Base-by-base conservation (phyloP, 1,284 basidiomycete species). In the Ceratorhiza oryzae-sativae region DNA sequence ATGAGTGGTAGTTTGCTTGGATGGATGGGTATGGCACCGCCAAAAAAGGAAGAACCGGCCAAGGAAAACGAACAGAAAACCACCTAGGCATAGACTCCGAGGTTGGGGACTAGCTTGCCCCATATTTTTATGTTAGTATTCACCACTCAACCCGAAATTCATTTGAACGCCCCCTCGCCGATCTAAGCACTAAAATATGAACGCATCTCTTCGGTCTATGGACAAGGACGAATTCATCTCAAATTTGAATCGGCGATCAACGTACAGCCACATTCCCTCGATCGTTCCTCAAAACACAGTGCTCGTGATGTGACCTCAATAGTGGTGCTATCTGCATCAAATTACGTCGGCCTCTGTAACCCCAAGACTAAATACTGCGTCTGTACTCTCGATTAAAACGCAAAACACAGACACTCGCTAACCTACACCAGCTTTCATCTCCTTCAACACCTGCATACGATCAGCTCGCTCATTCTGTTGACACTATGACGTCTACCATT, bases 1-100 rank as follows among this genome's bases (percentile, higher is more conserved):
- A 86, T 87, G 84, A 79, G 82, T 1, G 86, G 84, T 0, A 83
- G 81, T 4, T 70, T 87, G 41, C 80, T 84, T 70, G 80, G 83
- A 32, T 68, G 51, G 53, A 68, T 68, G 65, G 65, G 65, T 20
- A 68, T 68, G 65, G 53, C 65, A 56, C 23, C 65, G 27, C 65
- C 65, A 13, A 62, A 56, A 46, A 62, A 63, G 58, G 71, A 55
- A 20, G 49, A 49, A 51, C 42, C n/a, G n/a, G 45, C 8, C 3
- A 55, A 55, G 42, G 49, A 46, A 42, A 36, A 42, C 27, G 61
- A 56, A 53, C 25, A 71, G 42, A 59, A 56, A 39, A 48, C 51
- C 41, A 56, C 32, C 27, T 67, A 65, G 61, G 36, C 15, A 20
- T 36, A 32, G 36, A 34, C 20, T 48, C 25, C 34, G 25, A 46